Percentiles rank a stretch among this genome's conserved stretches.
Conservation (phyloP, 2,329 filamentous ascomycete genomes). For the Paracamarosporium sp. region DNA sequence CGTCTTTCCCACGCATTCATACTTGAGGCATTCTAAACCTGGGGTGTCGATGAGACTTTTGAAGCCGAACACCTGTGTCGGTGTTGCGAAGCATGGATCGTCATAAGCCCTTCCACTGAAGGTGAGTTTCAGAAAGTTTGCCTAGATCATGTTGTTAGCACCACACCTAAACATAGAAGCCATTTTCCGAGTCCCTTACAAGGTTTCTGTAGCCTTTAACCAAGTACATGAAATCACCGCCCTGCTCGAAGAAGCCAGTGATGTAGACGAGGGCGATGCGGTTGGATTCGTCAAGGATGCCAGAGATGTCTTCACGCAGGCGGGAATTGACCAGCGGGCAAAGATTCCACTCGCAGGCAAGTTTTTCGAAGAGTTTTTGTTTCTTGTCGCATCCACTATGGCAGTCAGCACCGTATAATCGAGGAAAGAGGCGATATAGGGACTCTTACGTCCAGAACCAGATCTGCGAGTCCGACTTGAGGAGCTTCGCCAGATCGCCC, state of each 20-base stretch:
- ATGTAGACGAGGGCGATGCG: constrained; percentile 24
- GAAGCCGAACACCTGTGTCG: neutral
- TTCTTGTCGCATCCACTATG: constrained; percentile 9
- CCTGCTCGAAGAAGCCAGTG: constrained; percentile 23
- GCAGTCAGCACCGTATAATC: constrained; percentile 12
- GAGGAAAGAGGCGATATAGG: constrained; percentile 39
- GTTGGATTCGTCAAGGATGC: neutral
- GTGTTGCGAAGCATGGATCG: constrained; percentile 22
- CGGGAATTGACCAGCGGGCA: constrained; percentile 8
- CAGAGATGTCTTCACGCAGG: neutral
- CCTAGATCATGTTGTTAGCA: neutral
- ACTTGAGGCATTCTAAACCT: neutral
- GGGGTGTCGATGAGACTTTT: neutral
- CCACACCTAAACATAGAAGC: neutral
- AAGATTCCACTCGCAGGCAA: constrained; percentile 10
- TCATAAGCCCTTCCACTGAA: constrained; percentile 23
- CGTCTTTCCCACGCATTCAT: constrained; percentile 2
- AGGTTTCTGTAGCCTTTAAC: constrained; percentile 18
- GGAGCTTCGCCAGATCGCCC: neutral
- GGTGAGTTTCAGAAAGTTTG: constrained; percentile 20
- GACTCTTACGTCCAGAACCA: neutral
- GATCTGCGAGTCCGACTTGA: neutral
- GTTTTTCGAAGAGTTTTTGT: constrained; percentile 7
- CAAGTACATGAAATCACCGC: constrained; percentile 24
- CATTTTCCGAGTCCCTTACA: neutral